Conservation (phyloP, 169 alveolate species). For the Plasmodium vivax region DNA sequence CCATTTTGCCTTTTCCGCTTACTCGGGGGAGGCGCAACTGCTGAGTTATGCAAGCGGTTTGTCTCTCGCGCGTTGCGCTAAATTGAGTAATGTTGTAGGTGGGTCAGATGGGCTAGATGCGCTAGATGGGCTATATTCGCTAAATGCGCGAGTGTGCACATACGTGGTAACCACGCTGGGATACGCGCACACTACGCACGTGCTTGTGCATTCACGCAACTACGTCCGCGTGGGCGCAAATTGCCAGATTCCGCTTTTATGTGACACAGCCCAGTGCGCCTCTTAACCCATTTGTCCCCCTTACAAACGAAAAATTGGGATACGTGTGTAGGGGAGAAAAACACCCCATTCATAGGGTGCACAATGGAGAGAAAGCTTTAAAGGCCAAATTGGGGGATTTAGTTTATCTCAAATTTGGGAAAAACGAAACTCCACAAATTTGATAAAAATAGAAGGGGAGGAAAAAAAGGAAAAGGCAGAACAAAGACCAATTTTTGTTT, state of each 20-base stretch:
- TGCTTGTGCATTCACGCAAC: not conserved
- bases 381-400: not conserved
- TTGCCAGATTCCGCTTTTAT: not conserved
- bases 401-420: not conserved
- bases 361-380: not conserved
- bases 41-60: not conserved
- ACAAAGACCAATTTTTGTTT: not conserved
- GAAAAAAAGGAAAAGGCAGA: not conserved
- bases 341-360: not conserved
- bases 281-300: not conserved
- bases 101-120: not conserved
- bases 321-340: not conserved
- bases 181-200: not conserved
- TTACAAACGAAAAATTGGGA: not conserved
- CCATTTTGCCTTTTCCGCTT: slow-evolving; percentile 30
- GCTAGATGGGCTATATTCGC: not conserved
- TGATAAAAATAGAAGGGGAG: not conserved
- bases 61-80: not conserved
- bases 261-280: not conserved
- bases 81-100: not conserved
- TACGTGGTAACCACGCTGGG: not conserved
- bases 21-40: not conserved
- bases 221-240: not conserved
- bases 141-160: not conserved
- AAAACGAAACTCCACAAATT: not conserved